These are phyloP conservation scores for Globisporangium apiculatum DNA, from an alignment of 352 stramenopile species.

Conservation along the genomic window DNA sequence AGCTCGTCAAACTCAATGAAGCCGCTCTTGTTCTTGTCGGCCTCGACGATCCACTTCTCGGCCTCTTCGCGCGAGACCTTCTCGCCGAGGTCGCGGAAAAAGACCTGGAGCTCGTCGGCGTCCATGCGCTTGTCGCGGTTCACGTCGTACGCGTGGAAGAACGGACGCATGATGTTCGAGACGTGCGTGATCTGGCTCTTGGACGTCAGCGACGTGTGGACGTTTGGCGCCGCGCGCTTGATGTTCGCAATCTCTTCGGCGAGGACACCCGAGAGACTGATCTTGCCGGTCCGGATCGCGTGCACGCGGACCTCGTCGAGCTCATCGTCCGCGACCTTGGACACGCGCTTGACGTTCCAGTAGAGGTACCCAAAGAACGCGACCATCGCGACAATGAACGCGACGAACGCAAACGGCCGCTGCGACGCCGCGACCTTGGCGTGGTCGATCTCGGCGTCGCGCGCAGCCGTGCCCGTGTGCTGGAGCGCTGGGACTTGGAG, in stretches of 20 bases:
- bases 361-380: constrained; percentile 91
- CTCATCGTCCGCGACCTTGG: constrained; percentile 50
- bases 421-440: constrained; percentile 71
- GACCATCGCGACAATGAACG: constrained; percentile 84
- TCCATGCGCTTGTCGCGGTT: constrained; percentile 89
- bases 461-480: constrained; percentile 70
- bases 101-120: constrained; percentile 85
- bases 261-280: constrained; percentile 75
- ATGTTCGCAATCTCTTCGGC: constrained; percentile 71
- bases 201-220: constrained; percentile 45
- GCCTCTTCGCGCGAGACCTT: constrained; percentile 71
- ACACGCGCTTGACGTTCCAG: constrained; percentile 86
- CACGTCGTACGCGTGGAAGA: constrained; percentile 92
- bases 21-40: constrained; percentile 89
- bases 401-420: constrained; percentile 85
- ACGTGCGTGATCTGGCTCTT: constrained; percentile 67
- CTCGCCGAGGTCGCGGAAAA: constrained; percentile 95
- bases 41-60: constrained; percentile 76
- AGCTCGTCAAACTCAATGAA: constrained; percentile 95
- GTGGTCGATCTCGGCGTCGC: constrained; percentile 67
- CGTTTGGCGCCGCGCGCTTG: constrained; percentile 28
- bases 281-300: constrained; percentile 63
- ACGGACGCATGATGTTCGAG: constrained; percentile 88
- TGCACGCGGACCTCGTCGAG: constrained; percentile 68
- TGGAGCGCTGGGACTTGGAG: constrained; percentile 90